phyloP scores from a whole-genome alignment of 306 rosid species.

The Gillenia trifoliata region DNA sequence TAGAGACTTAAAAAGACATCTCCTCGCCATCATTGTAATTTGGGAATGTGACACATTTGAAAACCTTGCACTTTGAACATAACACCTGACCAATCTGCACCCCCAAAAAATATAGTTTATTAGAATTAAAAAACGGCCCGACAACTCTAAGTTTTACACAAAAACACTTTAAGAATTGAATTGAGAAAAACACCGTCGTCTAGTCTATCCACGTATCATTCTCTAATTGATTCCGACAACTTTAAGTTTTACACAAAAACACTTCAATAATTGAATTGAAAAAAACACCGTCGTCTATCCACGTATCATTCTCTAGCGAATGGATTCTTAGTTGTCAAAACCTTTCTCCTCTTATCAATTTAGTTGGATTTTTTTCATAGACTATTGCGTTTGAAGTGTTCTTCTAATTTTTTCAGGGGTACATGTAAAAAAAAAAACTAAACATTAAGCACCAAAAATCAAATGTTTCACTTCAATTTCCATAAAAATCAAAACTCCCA shows the following conservation, averaged over 20 bases:
- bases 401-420: no score
- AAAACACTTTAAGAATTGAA: no score
- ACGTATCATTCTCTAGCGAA: no score
- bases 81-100: slow-evolving; percentile 70
- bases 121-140: not conserved
- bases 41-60: slow-evolving; percentile 87
- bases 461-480: not conserved
- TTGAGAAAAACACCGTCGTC: no score
- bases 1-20: slow-evolving; percentile 26
- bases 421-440: not conserved
- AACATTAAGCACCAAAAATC: not conserved
- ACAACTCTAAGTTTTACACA: not conserved
- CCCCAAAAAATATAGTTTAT: not conserved
- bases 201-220: no score
- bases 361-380: no score
- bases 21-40: slow-evolving; percentile 52
- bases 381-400: not conserved
- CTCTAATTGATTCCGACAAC: no score
- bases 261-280: no score
- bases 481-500: not conserved
- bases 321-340: no score
- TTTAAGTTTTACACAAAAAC: no score
- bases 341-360: no score
- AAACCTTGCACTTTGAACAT: slow-evolving; percentile 80
- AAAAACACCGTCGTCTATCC: no score